A percentile compares a stretch with the other conserved stretches of the same genome.
These are phyloP conservation scores for Collybiopsis confluens DNA, from an alignment of 768 basidiomycete species.

Conservation along the genomic window DNA sequence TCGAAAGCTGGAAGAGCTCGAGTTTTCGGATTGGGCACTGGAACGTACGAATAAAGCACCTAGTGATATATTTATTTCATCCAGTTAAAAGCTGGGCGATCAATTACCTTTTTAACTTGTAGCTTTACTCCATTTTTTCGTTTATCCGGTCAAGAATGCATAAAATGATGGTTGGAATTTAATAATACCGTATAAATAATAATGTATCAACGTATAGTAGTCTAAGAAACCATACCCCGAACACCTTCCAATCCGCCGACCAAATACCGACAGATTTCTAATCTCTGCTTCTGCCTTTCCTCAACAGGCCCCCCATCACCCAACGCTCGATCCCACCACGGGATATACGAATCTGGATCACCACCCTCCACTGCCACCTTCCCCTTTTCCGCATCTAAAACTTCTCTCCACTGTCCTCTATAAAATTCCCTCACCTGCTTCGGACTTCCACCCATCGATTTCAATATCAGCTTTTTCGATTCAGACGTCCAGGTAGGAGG, in stretches of 20 bases:
- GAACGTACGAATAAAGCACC: not conserved
- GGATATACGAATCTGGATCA: not conserved
- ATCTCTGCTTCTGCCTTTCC: conserved; percentile 27
- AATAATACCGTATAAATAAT: too few species aligned
- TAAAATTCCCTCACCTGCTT: conserved; percentile 35
- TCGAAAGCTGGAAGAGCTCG: not conserved
- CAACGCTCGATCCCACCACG: conserved; percentile 67
- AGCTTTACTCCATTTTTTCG: too few species aligned
- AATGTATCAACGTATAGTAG: too few species aligned
- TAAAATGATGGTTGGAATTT: too few species aligned
- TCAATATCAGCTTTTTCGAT: conserved; percentile 33
- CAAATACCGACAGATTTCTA: conserved; percentile 30
- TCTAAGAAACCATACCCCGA: not conserved
- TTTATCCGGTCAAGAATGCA: too few species aligned
- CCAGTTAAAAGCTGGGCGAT: too few species aligned
- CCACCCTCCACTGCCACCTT: not conserved
- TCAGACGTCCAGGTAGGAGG: conserved; percentile 46
- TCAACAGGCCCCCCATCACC: conserved; percentile 39
- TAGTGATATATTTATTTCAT: conserved; percentile 12
- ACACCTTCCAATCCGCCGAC: conserved; percentile 31
- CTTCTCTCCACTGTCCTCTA: conserved; percentile 56
- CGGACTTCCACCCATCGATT: conserved; percentile 27
- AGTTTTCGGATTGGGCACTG: conserved; percentile 3
- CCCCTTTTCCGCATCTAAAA: conserved; percentile 44
- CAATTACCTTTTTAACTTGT: too few species aligned